Evolutionary conservation across 2,329 filamentous ascomycete genomes (phyloP).

Genomic region (Claviceps quebecensis): DNA sequence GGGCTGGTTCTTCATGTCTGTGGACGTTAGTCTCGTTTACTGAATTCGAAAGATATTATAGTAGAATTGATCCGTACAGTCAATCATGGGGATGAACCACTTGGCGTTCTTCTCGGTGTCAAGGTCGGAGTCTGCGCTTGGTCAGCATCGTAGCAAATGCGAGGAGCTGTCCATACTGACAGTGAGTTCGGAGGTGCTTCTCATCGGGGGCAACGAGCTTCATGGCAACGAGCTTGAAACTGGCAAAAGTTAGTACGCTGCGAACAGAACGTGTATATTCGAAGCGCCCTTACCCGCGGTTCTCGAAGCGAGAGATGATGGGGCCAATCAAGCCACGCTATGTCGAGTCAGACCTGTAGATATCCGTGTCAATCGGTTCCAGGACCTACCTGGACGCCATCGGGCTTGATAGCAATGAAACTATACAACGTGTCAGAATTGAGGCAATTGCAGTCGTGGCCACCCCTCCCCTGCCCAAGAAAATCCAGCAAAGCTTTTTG

Average conservation of each 20-base stretch:
- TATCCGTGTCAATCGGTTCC: background rate
- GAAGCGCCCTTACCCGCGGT: constrained; percentile 54
- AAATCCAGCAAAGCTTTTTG: constrained; percentile 4
- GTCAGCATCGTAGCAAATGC: constrained; percentile 14
- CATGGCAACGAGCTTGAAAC: constrained; percentile 93
- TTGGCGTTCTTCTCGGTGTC: constrained; percentile 53
- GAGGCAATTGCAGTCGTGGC: background rate
- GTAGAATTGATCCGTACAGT: constrained; percentile 49
- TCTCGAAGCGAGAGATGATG: constrained; percentile 98
- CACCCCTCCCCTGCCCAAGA: background rate
- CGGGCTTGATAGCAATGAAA: constrained; percentile 99
- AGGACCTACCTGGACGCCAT: constrained; percentile 81
- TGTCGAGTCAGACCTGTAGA: background rate
- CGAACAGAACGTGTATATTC: background rate
- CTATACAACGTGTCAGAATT: constrained; percentile 33
- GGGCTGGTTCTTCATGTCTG: constrained; percentile 29
- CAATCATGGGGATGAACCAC: constrained; percentile 90
- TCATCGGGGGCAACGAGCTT: constrained; percentile 83
- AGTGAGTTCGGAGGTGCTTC: constrained; percentile 97
- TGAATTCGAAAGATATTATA: background rate
- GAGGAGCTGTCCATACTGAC: constrained; percentile 26
- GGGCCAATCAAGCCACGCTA: constrained; percentile 94
- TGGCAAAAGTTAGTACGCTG: constrained; percentile 1
- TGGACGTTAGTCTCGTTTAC: background rate
- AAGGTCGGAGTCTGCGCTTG: constrained; percentile 60